These are phyloP conservation scores for Plasmodium inui DNA, from an alignment of 169 alveolate genomes.

Conservation along the genomic window DNA sequence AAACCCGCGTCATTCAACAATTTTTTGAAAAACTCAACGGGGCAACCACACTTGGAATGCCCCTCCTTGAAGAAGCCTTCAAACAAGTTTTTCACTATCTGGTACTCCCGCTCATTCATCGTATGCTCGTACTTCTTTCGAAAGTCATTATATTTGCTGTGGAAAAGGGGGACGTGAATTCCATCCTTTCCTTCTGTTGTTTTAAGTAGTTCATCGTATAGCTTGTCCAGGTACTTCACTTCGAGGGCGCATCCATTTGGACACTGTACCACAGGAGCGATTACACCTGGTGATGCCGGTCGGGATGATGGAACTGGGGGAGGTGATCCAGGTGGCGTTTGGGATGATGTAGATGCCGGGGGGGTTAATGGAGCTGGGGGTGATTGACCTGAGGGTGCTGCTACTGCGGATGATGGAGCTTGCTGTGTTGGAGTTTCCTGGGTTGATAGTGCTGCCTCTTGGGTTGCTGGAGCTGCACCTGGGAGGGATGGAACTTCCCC, in stretches of 20 bases:
- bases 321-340: too few species aligned
- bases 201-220: slow-evolving; percentile 7
- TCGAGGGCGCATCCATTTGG: not conserved
- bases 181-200: not conserved
- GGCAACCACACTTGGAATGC: not conserved
- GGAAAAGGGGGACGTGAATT: not conserved
- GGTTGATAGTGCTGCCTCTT: too few species aligned
- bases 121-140: slow-evolving; percentile 1
- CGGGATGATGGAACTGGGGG: too few species aligned
- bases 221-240: slow-evolving; percentile 15
- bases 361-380: too few species aligned
- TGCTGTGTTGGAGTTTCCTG: too few species aligned
- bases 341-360: too few species aligned
- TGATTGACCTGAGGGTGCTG: too few species aligned
- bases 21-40: not conserved
- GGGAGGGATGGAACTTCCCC: too few species aligned
- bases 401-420: too few species aligned
- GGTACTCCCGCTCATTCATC: slow-evolving; percentile 15
- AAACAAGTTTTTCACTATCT: slow-evolving; percentile 3
- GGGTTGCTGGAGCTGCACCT: too few species aligned
- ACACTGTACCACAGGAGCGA: not conserved
- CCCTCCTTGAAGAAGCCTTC: not conserved
- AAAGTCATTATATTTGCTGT: slow-evolving; percentile 11
- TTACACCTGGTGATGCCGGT: not conserved
- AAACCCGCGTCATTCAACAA: not conserved